Percentiles rank a stretch among this genome's conserved stretches.
Conservation (phyloP, 805 yeast species). For the Saccharomycopsis lassenensis region DNA sequence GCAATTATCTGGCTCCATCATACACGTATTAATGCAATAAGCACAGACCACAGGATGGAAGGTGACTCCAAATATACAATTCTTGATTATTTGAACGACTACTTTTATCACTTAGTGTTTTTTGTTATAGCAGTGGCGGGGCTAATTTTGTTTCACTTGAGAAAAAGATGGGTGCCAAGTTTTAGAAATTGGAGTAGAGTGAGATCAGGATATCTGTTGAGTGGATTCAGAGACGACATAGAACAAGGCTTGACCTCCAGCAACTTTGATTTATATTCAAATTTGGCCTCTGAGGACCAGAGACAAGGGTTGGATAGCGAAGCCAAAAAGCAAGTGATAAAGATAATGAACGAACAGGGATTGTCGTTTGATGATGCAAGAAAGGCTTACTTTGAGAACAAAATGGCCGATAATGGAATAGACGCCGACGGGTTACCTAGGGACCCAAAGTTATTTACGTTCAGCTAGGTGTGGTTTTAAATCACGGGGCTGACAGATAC, state of each 20-base stretch:
- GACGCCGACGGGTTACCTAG: conserved; percentile 56
- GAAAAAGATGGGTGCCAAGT: conserved; percentile 21
- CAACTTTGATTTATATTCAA: conserved; percentile 40
- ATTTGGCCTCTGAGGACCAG: conserved; percentile 35
- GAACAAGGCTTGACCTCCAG: conserved; percentile 50
- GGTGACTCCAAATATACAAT: too few relatives aligned
- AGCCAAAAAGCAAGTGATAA: conserved; percentile 40
- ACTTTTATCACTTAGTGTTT: conserved; percentile 8
- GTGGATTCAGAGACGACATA: conserved; percentile 34
- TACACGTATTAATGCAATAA: too few relatives aligned
- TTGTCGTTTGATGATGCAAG: conserved; percentile 65
- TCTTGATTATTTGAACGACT: conserved; percentile 3
- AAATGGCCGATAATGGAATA: conserved; percentile 40
- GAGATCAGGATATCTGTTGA: background rate
- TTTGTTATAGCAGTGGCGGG: conserved; percentile 18
- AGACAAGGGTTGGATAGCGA: conserved; percentile 51
- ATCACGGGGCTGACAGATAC: too few relatives aligned
- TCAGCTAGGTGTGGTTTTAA: conserved; percentile 21
- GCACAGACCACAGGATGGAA: too few relatives aligned
- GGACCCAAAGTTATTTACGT: conserved; percentile 55
- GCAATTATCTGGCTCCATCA: too few relatives aligned
- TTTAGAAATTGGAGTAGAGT: conserved; percentile 2
- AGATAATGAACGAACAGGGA: conserved; percentile 38
- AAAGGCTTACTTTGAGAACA: conserved; percentile 31
- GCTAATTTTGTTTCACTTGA: conserved; percentile 25